These are phyloP conservation scores for Phytophthora fragariae DNA, from an alignment of 352 stramenopile species.

Conservation along the genomic window DNA sequence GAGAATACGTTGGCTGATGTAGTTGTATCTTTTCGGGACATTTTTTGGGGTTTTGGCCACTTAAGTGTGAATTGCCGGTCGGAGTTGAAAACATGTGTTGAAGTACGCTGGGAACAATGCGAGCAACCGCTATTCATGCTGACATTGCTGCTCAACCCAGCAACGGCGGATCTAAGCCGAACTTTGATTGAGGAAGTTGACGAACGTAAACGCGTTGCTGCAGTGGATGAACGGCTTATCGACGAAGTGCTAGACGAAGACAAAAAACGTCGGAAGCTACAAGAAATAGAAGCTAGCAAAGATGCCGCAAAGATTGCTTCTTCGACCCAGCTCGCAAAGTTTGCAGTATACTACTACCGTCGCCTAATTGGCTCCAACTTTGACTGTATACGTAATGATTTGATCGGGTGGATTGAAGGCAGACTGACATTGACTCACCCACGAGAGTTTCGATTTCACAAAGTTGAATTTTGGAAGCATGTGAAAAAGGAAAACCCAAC, in stretches of 20 bases:
- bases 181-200: background rate
- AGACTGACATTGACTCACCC: conserved; percentile 2
- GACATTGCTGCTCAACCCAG: conserved; percentile 1
- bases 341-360: conserved; percentile 5
- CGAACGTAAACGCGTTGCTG: background rate
- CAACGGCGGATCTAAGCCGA: background rate
- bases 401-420: conserved; percentile 4
- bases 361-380: background rate
- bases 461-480: background rate
- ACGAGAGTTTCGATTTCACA: background rate
- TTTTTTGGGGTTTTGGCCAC: background rate
- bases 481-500: background rate
- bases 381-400: conserved; percentile 8
- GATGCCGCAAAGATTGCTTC: conserved; percentile 2
- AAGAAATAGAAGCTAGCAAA: background rate
- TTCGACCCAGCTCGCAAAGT: conserved; percentile 1
- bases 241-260: background rate
- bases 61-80: background rate
- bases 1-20: conserved; percentile 5
- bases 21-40: conserved; percentile 7
- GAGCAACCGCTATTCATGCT: conserved; percentile 2
- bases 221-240: background rate
- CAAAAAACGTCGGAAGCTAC: background rate
- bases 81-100: background rate
- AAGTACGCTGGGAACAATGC: background rate